A percentile compares a stretch with the other conserved stretches of the same genome.
Evolutionary conservation across 106 monocot genomes (phyloP).

Genomic region (Acorus gramineus): DNA sequence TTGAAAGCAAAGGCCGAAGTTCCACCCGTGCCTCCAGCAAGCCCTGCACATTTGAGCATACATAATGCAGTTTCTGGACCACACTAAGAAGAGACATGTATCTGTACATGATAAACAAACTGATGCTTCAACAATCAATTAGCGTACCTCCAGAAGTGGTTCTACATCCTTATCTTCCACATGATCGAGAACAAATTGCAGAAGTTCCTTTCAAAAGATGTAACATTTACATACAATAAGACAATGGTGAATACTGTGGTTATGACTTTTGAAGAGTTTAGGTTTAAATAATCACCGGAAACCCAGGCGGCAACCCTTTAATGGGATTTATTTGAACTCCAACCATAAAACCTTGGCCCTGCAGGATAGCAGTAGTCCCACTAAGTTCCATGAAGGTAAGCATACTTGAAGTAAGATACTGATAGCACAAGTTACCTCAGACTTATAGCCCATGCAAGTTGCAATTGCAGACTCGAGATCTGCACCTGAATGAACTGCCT

Average conservation of each 20-base stretch:
- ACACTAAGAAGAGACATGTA: too few species aligned
- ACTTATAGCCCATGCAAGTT: constrained; percentile 84
- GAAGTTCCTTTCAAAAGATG: constrained; percentile 38
- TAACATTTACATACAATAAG: neutral
- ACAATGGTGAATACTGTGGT: neutral
- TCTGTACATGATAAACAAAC: too few species aligned
- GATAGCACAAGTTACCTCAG: constrained; percentile 46
- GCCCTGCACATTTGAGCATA: constrained; percentile 28
- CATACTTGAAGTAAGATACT: neutral
- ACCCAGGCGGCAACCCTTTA: constrained; percentile 74
- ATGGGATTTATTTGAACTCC: constrained; percentile 94
- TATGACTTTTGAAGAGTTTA: neutral
- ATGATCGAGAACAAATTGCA: constrained; percentile 64
- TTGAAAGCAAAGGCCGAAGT: constrained; percentile 54
- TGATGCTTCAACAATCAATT: neutral
- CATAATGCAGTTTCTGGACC: too few species aligned
- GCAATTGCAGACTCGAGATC: constrained; percentile 98
- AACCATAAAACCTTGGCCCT: constrained; percentile 99
- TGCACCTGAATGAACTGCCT: constrained; percentile 99
- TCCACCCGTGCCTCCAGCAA: constrained; percentile 83
- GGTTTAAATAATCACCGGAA: constrained; percentile 47
- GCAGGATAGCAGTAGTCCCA: constrained; percentile 4
- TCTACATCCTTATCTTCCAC: constrained; percentile 75
- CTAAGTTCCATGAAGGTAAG: neutral
- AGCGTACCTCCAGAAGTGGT: constrained; percentile 77